Evolutionary conservation across 495 filamentous ascomycete genomes (phyloP).

Genomic region (Cudoniella acicularis): DNA sequence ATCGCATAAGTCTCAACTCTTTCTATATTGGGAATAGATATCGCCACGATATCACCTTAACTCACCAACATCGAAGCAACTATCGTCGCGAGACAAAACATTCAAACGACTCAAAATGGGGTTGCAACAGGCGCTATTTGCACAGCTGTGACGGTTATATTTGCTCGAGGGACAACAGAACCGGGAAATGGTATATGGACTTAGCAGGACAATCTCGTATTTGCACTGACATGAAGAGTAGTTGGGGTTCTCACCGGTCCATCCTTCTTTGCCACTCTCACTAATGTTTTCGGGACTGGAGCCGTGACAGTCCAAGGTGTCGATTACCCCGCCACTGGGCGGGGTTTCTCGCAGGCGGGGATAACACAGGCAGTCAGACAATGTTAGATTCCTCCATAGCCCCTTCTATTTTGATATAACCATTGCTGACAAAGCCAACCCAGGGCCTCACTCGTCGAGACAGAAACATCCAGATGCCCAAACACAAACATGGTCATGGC

Average conservation of each 20-base stretch:
- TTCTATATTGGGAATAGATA: neutral
- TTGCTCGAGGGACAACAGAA: slow-evolving; percentile 38
- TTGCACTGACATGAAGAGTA: slow-evolving; percentile 3
- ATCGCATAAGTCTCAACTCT: neutral
- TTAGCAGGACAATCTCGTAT: no score
- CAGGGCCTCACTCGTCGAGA: slow-evolving; percentile 32
- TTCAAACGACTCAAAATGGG: slow-evolving; percentile 27
- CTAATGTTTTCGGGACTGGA: slow-evolving; percentile 24
- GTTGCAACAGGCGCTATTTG: slow-evolving; percentile 14
- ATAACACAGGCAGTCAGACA: slow-evolving; percentile 26
- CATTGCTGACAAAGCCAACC: no score
- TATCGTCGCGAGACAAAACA: neutral
- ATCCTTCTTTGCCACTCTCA: slow-evolving; percentile 27
- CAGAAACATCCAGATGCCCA: slow-evolving; percentile 46
- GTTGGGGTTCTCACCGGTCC: slow-evolving; percentile 33
- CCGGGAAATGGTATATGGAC: slow-evolving; percentile 33
- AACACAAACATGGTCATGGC: slow-evolving; percentile 54
- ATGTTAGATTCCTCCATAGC: no score
- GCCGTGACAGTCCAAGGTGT: slow-evolving; percentile 37
- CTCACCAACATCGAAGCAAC: neutral
- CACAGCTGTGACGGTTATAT: slow-evolving; percentile 35
- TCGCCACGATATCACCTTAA: neutral
- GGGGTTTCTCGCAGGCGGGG: slow-evolving; percentile 35
- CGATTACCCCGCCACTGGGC: slow-evolving; percentile 31
- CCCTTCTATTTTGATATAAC: no score